Evolutionary conservation across 352 stramenopile species (phyloP), one percentile per base, ranked within the genome.

Genomic region (Phytophthora cryptogea): DNA sequence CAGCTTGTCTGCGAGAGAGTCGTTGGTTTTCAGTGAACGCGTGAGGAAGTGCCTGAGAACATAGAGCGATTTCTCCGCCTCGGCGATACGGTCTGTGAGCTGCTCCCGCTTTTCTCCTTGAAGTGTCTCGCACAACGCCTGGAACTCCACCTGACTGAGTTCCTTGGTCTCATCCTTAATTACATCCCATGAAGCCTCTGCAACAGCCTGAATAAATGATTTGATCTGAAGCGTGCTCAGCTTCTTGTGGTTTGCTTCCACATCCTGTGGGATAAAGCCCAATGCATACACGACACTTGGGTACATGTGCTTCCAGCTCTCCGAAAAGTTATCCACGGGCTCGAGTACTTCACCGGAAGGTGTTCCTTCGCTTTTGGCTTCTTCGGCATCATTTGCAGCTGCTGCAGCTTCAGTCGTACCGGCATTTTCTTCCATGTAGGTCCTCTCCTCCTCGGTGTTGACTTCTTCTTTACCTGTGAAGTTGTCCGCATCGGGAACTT

Each of bases 171-270:
- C 65, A 30, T 61, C 11, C 16, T 70, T 68, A 3, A 92, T 70
- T 14, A 88, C 81, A 8, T 80, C 76, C 75, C 75, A 90, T 9
- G 77, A 77, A 31, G 78, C 83, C 43, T 95, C 80, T 5, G 82
- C 83, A 5, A 88, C 58, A 2, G 81, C 79, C 53, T 95, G 82
- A 41, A 92, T 91, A 27, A 93, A 86, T n/a, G 86, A 88, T 63
- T 93, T 95, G 55, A 92, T 78, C 51, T 95, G 86, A 10, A 95
- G 51, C 5, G 82, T 92, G 55, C 86, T 95, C 28, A 92, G 63
- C 49, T 88, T 90, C 49, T 86, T 83, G 46, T 83, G 70, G 17
- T 63, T 72, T 26, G 54, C 59, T 4, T 68, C 63, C 9, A 72
- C 47, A 9, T 84, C 53, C 8, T 69, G 54, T 8, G 79, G 80